Base-by-base conservation (phyloP, 495 filamentous ascomycete genomes). In the Viridothelium virens region DNA sequence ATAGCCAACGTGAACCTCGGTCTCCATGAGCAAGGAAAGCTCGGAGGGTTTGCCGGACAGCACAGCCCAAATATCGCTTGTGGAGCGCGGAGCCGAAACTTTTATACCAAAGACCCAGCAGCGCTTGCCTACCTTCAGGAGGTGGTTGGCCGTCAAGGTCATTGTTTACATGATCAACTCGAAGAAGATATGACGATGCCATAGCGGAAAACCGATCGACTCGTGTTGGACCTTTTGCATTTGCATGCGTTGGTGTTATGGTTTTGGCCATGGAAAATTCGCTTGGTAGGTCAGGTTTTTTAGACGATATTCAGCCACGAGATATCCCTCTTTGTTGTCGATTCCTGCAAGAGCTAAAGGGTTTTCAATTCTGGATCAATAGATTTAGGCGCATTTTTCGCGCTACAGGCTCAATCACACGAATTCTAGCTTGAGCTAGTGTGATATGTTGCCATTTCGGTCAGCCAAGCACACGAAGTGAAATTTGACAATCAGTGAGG, bases 11-110 rank as follows among this genome's bases (percentile, higher is more conserved):
- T 70, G 6, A 64, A 71, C 62, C 37, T 14, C 25, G 64, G 64
- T 12, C 62, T 33, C 37, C 68, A 67, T 62, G 46, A 66, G 25
- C 62, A 69, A 31, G 66, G 69, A n/a, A 64, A 61, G 64, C 36
- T 67, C 9, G 62, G 62, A 64, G 44, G 65, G 18, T 36, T 47
- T 63, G 33, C 25, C 50, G 18, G 64, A 68, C 34, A 70, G 72
- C 66, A 70, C 65, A 38, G 64, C 64, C 44, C 64, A 67, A 75
- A 75, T 66, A 73, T 75, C 56, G 70, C 62, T 18, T 75, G 74
- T 65, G 69, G 74, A 2, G 72, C 67, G 4, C 36, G 74, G 56
- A 56, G 62, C 34, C 41, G 48, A 59, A 66, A 66, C 3, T 74
- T 70, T 48, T 70, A 34, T 25, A 65, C 65, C 31, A 47, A 63